Conservation (phyloP, 2,329 filamentous ascomycete genomes). For the Fusarium sp. region DNA sequence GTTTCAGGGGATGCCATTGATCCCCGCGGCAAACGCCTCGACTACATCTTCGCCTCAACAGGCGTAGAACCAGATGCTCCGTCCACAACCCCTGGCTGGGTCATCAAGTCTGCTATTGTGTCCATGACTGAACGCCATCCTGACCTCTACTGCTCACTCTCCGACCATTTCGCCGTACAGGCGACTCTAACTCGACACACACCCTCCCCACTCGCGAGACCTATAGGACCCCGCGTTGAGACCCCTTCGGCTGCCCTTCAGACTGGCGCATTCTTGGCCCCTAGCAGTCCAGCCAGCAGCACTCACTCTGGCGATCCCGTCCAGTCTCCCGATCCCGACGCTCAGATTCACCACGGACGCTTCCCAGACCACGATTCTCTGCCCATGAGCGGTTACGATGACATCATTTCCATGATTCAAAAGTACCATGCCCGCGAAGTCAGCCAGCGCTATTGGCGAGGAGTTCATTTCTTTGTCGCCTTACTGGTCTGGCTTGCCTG, state of each 20-base stretch:
- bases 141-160: conserved; percentile 85
- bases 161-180: conserved; percentile 95
- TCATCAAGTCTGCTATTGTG: conserved; percentile 79
- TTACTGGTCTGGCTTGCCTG: conserved; percentile 80
- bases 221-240: conserved; percentile 32
- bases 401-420: conserved; percentile 80
- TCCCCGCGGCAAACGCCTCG: conserved; percentile 85
- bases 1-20: conserved; percentile 79
- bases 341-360: conserved; percentile 52
- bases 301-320: conserved; percentile 39
- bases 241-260: conserved; percentile 46
- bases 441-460: conserved; percentile 79
- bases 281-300: conserved; percentile 45
- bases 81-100: conserved; percentile 68
- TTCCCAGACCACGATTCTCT: conserved; percentile 36
- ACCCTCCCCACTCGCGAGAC: conserved; percentile 40
- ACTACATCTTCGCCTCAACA: conserved; percentile 91
- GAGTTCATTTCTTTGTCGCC: conserved; percentile 80
- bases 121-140: conserved; percentile 89
- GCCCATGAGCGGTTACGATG: conserved; percentile 39
- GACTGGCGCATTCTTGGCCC: conserved; percentile 47
- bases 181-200: conserved; percentile 76
- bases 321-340: conserved; percentile 48
- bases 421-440: conserved; percentile 81
- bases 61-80: conserved; percentile 57